Percentiles rank a stretch among this genome's conserved stretches.
phyloP scores from a whole-genome alignment of 192 early-diverging fungal species.

The Dimargaris cristalligena region DNA sequence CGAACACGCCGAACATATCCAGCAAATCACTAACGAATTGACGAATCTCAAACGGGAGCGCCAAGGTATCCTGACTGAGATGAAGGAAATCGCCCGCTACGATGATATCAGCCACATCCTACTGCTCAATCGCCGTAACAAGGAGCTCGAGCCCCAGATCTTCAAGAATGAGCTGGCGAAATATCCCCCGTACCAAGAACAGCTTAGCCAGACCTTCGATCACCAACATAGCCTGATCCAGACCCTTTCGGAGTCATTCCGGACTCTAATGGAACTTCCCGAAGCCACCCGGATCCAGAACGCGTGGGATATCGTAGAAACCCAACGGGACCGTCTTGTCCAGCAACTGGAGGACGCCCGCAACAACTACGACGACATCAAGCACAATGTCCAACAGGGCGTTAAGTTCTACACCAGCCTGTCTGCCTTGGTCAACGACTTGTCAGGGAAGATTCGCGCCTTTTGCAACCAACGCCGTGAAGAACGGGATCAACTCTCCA shows the following conservation, averaged over 20 bases:
- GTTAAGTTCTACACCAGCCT: slow-evolving; percentile 40
- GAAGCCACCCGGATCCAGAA: slow-evolving; percentile 46
- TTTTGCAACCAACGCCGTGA: slow-evolving; percentile 34
- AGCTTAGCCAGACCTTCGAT: slow-evolving; percentile 54
- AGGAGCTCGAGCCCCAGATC: slow-evolving; percentile 67
- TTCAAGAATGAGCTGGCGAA: slow-evolving; percentile 87
- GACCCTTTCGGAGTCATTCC: slow-evolving; percentile 58
- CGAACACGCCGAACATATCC: slow-evolving; percentile 22
- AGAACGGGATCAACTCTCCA: slow-evolving; percentile 34
- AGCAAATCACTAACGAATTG: slow-evolving; percentile 23
- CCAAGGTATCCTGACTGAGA: slow-evolving; percentile 32
- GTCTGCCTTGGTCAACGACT: slow-evolving; percentile 25
- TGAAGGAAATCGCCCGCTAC: slow-evolving; percentile 36
- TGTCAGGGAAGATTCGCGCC: slow-evolving; percentile 27
- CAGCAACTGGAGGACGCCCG: slow-evolving; percentile 49
- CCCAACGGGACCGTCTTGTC: slow-evolving; percentile 39
- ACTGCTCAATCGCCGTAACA: slow-evolving; percentile 50
- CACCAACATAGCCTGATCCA: slow-evolving; percentile 57
- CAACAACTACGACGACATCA: slow-evolving; percentile 43
- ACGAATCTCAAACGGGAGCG: slow-evolving; percentile 23
- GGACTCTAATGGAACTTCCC: slow-evolving; percentile 51
- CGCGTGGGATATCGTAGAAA: slow-evolving; percentile 48
- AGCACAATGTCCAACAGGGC: slow-evolving; percentile 38
- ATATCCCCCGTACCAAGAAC: slow-evolving; percentile 59
- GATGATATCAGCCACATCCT: slow-evolving; percentile 80